A percentile compares a stretch with the other conserved stretches of the same genome.
Conservation (phyloP, 345 rosid genomes). For the Eutrema yunnanense region DNA sequence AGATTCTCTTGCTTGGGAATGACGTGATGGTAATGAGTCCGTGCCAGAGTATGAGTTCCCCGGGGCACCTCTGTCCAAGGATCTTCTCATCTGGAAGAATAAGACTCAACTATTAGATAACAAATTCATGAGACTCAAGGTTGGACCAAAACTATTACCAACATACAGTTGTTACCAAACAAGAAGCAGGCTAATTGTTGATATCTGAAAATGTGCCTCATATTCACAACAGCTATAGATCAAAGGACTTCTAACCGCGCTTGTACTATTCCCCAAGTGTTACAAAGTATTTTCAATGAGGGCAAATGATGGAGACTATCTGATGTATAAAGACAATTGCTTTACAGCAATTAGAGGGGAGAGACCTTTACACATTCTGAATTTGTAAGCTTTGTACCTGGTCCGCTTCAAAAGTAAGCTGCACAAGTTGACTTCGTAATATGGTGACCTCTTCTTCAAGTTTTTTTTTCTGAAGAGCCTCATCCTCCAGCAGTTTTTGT, state of each 20-base stretch:
- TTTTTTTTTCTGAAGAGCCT: slow-evolving; percentile 63
- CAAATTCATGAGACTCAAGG: background rate
- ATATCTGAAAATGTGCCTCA: background rate
- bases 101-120: background rate
- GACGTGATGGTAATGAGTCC: slow-evolving; percentile 51
- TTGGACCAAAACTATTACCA: background rate
- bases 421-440: slow-evolving; percentile 75
- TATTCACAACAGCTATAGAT: background rate
- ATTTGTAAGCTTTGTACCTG: slow-evolving; percentile 52
- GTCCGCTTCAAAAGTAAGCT: slow-evolving; percentile 84
- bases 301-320: background rate
- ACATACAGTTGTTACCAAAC: slow-evolving; percentile 9
- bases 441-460: slow-evolving; percentile 76
- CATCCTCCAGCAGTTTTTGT: slow-evolving; percentile 74
- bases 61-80: slow-evolving; percentile 49
- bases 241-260: background rate
- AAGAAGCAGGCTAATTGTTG: background rate
- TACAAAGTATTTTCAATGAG: background rate
- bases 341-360: background rate
- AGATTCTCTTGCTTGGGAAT: slow-evolving; percentile 52
- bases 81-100: slow-evolving; percentile 56
- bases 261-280: background rate
- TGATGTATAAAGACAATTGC: background rate
- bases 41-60: slow-evolving; percentile 46
- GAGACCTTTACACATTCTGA: background rate